phyloP scores from a whole-genome alignment of 2,329 filamentous ascomycete genomes.

The Aphanoascus verrucosus region DNA sequence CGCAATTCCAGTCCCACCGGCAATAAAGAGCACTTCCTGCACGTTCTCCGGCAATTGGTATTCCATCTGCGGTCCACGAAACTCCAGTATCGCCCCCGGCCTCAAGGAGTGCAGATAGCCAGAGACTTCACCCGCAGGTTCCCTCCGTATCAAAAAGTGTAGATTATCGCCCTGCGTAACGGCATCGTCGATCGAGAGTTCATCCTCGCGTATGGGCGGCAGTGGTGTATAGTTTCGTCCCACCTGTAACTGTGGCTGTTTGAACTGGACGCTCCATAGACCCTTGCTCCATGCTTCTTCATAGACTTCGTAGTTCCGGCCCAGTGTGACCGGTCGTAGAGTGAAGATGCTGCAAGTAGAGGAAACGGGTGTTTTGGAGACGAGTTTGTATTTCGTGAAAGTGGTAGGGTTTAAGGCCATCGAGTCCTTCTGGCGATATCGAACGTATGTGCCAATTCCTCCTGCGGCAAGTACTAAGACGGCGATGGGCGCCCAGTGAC shows the following conservation, averaged over 20 bases:
- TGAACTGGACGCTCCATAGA: constrained; percentile 82
- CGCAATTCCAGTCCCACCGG: constrained; percentile 85
- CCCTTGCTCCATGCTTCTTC: constrained; percentile 48
- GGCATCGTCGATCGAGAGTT: constrained; percentile 5
- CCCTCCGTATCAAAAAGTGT: constrained; percentile 66
- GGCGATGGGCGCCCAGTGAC: constrained; percentile 28
- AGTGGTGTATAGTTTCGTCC: constrained; percentile 84
- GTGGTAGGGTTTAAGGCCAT: constrained; percentile 27
- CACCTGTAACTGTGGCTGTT: constrained; percentile 89
- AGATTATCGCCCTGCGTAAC: constrained; percentile 38
- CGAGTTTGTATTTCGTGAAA: constrained; percentile 34
- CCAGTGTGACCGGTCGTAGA: constrained; percentile 25
- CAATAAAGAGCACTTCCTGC: constrained; percentile 64
- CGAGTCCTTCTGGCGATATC: constrained; percentile 21
- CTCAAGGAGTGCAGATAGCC: constrained; percentile 60
- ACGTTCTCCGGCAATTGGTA: constrained; percentile 49
- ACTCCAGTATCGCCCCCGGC: constrained; percentile 54
- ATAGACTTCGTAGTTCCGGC: constrained; percentile 30
- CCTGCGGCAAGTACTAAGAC: constrained; percentile 28
- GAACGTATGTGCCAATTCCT: constrained; percentile 29
- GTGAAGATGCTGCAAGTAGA: constrained; percentile 40
- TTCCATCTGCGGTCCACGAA: constrained; percentile 69
- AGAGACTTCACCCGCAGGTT: constrained; percentile 75
- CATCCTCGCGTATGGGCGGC: constrained; percentile 40
- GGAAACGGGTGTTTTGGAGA: constrained; percentile 36